Evolutionary conservation across 1,284 basidiomycete genomes (phyloP), one percentile per base, ranked within the genome.

Genomic region (Microstroma glucosiphilum): DNA sequence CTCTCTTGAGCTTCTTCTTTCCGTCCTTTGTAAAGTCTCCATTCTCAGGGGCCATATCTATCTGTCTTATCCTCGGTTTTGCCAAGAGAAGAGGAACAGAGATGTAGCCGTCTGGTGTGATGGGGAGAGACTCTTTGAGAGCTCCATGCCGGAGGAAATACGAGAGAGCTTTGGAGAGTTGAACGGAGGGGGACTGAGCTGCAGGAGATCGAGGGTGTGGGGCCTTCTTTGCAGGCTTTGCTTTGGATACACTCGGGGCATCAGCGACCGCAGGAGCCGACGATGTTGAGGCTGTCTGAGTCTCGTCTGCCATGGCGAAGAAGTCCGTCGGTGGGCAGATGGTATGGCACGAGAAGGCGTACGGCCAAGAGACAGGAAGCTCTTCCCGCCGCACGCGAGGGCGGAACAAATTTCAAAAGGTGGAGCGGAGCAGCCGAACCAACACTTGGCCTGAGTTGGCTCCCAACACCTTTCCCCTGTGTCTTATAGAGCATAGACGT

Each of bases 131-230:
- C 72, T 92, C 88, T 59, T 86, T 86, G 69, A 86, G 82, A 0
- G 90, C 89, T 0, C 89, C 90, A 79, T 94, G 91, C 2, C 91
- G 84, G 4, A 94, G 83, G 26, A 94, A 84, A 83, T 89, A 93
- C 0, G 90, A 87, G 0, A 94, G 81, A 0, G 89, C 88, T 77
- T 92, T 91, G 19, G 88, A 90, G 21, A 88, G 81, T 23, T 80
- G 71, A n/a, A 61, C 60, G 11, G 51, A 48, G 6, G 64, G 59
- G n/a, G 60, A n/a, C 1, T 58, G 58, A 12, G 51, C 37, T 12
- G 63, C 58, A n/a, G 66, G 60, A 26, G 54, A 48, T 37, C 15
- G 21, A 17, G 57, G 49, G 37, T 59, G 64, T 19, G 30, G 60
- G 51, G 46, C 49, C 51, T 70, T 65, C 6, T 19, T 23, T 15